Percentiles rank a stretch among this genome's conserved stretches.
Conservation (phyloP, 495 filamentous ascomycete genomes). For the Rusavskia elegans region DNA sequence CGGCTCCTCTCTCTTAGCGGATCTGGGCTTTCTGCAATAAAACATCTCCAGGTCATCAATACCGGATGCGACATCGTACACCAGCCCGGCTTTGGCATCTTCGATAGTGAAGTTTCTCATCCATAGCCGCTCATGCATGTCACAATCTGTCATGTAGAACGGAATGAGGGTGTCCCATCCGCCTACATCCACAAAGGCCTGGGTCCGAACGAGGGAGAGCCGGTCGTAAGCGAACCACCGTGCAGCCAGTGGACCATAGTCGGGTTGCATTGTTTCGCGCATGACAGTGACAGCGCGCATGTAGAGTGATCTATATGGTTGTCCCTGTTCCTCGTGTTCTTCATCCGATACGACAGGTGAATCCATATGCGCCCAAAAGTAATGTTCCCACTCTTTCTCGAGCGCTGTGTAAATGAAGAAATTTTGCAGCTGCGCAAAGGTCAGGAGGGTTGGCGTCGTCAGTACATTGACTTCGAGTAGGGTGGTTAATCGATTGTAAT, state of each 20-base stretch:
- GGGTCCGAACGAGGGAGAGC: conserved; percentile 39
- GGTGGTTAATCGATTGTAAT: conserved; percentile 33
- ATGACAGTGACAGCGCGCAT: conserved; percentile 29
- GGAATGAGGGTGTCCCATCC: conserved; percentile 46
- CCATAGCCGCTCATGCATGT: conserved; percentile 34
- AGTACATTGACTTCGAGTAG: conserved; percentile 39
- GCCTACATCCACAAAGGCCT: conserved; percentile 35
- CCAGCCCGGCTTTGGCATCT: conserved; percentile 27
- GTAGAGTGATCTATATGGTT: conserved; percentile 37
- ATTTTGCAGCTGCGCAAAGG: conserved; percentile 48
- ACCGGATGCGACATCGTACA: conserved; percentile 34
- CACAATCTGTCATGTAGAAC: conserved; percentile 45
- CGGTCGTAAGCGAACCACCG: conserved; percentile 44
- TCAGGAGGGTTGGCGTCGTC: conserved; percentile 39
- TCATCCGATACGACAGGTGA: conserved; percentile 38
- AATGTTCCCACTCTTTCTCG: conserved; percentile 32
- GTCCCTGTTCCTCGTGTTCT: conserved; percentile 15
- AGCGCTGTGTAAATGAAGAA: conserved; percentile 35
- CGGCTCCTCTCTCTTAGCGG: background rate
- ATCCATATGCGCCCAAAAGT: conserved; percentile 48
- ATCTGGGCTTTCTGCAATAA: conserved; percentile 1
- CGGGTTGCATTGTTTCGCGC: conserved; percentile 7
- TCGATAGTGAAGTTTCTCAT: conserved; percentile 34
- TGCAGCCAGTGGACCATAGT: conserved; percentile 21
- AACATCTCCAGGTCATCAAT: conserved; percentile 10